Evolutionary conservation across 1,284 basidiomycete genomes (phyloP), one percentile per base, ranked within the genome.

Genomic region (Tranzscheliella williamsii): DNA sequence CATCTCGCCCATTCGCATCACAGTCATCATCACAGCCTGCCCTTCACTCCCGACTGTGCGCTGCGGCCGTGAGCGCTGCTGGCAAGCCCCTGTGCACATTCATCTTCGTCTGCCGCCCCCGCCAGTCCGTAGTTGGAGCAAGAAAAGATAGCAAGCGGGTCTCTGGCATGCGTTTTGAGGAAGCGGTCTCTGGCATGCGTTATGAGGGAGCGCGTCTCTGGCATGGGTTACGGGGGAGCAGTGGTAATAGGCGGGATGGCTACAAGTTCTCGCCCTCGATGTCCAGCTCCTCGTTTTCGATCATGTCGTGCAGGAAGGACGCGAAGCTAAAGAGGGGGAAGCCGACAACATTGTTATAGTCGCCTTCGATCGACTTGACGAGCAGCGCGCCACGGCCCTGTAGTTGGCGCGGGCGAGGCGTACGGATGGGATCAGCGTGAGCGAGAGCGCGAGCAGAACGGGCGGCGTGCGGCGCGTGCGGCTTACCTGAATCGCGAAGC

Each of bases 341-440:
- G 3, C 93, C 93, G 12, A 94, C 91, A 4, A 91, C 87, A 71
- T 96, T 96, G 73, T 90, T 85, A 75, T 87, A 95, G 76, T 94
- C 91, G 1, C 94, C 93, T 47, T 95, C 88, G 23, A 96, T 85
- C 67, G 87, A 87, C 37, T 87, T 83, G 39, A 96, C 80, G 26
- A 97, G 81, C 34, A 91, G 66, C 2, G 87, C 87, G 0, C 91
- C 93, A 1, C 87, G 81, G 2, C 91, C 91, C 67, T 73, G 55
- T 37, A 21, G 8, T 18, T 15, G 9, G 20, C 7, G 7, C 9
- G 9, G 17, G 5, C 11, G 6, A n/a, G 26, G 16, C 13, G 15
- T 20, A 2, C 4, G 38, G 21, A 26, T 23, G 23, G 8, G 21
- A 13, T 3, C 20, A 27, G 8, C 15, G 15, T 15, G 26, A 9